Base-by-base conservation (phyloP, 257 asterid genomes). In the Scutellaria baicalensis region DNA sequence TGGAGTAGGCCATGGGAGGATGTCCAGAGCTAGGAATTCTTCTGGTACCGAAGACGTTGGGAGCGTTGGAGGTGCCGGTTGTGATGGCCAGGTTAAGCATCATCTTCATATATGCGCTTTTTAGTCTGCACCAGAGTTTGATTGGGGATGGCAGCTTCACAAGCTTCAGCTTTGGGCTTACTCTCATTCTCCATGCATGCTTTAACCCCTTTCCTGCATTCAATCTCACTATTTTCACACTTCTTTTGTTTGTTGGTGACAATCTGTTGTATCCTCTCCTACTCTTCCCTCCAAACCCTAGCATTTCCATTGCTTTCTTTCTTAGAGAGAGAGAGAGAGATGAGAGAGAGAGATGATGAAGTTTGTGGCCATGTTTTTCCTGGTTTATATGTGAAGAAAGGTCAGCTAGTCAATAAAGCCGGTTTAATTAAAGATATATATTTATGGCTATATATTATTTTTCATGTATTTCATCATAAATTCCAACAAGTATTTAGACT, bases 41-140 rank as follows among this genome's bases (percentile, higher is more conserved):
- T 10, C 64, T 83, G 9, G 6, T 51, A 0, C 80, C 80, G 9
- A 82, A 77, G 8, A 57, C 38, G 66, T 66, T 58, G 56, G 35
- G 63, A 6, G 51, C 20, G 75, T 55, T 36, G 54, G 79, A 66
- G 39, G 74, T 56, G 14, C 79, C 82, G 11, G 75, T 8, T 1
- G 16, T 38, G 63, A 51, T 13, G 45, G 77, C 79, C 8, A 84
- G 43, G 16, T 64, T 73, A 8, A 84, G 65, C 86, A 71, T 81
- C 86, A 75, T 75, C 63, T 75, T 84, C 71, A 68, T 60, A 75
- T 74, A 84, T 4, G 81, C 82, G 69, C 74, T 77, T 66, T 77
- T 83, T 49, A 83, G 56, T n/a, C 66, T 77, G 71, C 17, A 14
- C 84, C 84, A 82, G 21, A 82, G 40, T 17, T 75, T 82, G n/a